Conservation (phyloP, 352 stramenopile genomes). For the Aphanomyces cochlioides region DNA sequence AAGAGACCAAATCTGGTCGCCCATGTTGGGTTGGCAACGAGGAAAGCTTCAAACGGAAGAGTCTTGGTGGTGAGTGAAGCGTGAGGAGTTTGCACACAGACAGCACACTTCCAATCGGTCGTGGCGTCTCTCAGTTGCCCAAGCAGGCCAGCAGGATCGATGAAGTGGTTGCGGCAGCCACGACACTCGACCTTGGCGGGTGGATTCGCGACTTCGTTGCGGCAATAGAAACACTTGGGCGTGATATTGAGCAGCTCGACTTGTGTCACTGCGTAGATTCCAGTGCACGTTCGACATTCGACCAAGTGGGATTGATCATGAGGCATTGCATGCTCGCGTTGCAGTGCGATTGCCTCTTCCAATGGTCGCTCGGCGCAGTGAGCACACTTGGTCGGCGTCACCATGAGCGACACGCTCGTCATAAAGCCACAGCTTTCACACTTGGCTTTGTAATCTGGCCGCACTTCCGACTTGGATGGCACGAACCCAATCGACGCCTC, state of each 20-base stretch:
- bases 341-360: neutral
- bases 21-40: neutral
- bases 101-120: slow-evolving; percentile 2
- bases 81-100: slow-evolving; percentile 13
- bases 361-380: neutral
- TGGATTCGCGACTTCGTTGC: neutral
- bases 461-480: neutral
- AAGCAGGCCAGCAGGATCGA: slow-evolving; percentile 13
- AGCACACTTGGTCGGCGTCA: neutral
- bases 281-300: slow-evolving; percentile 1
- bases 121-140: neutral
- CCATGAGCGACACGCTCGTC: slow-evolving; percentile 16
- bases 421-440: slow-evolving; percentile 7
- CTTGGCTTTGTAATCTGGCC: neutral
- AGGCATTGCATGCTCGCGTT: neutral
- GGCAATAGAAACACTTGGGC: slow-evolving; percentile 23
- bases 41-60: neutral
- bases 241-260: slow-evolving; percentile 3
- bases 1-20: neutral
- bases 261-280: neutral
- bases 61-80: neutral
- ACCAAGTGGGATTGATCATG: neutral
- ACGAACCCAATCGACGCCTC: slow-evolving; percentile 9
- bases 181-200: neutral
- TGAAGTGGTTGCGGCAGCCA: slow-evolving; percentile 1